Evolutionary conservation across 306 rosid genomes (phyloP).

Genomic region (Cucurbita argyrosperma): DNA sequence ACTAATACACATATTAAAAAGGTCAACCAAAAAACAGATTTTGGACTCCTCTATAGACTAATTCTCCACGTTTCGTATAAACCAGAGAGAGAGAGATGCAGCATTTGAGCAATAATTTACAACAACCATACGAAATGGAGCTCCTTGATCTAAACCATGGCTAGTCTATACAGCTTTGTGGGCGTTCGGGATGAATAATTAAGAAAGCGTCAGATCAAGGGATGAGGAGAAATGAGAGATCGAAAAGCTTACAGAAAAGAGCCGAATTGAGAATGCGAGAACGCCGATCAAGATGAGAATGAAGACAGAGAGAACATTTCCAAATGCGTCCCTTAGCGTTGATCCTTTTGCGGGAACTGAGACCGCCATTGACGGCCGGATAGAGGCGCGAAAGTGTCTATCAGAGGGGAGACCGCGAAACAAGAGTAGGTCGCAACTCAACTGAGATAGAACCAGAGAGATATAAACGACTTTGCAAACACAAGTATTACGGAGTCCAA

Average conservation of each 20-base stretch:
- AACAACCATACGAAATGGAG: background rate
- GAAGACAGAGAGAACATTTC: conserved; percentile 67
- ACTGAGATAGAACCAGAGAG: background rate
- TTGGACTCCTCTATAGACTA: background rate
- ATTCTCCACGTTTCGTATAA: no score
- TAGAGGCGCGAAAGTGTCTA: conserved; percentile 18
- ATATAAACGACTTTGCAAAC: background rate
- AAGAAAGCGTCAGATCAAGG: conserved; percentile 28
- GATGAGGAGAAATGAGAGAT: conserved; percentile 12
- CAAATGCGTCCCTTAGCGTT: conserved; percentile 61
- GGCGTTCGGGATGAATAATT: background rate
- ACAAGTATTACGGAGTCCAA: background rate
- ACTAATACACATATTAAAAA: background rate
- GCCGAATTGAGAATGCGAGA: conserved; percentile 97
- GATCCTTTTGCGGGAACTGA: conserved; percentile 34
- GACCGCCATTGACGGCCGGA: conserved; percentile 91
- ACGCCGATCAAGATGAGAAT: conserved; percentile 90
- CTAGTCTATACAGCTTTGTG: background rate
- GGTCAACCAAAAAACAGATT: background rate
- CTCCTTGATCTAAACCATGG: background rate
- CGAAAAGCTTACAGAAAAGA: conserved; percentile 74
- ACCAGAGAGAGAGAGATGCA: background rate
- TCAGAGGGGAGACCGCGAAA: conserved; percentile 7
- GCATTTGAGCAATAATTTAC: background rate
- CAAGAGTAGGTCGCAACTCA: conserved; percentile 3